Percentiles rank a stretch among this genome's conserved stretches.
Evolutionary conservation across 2,329 filamentous ascomycete genomes (phyloP).

Genomic region (Amesomyces nigricolor): DNA sequence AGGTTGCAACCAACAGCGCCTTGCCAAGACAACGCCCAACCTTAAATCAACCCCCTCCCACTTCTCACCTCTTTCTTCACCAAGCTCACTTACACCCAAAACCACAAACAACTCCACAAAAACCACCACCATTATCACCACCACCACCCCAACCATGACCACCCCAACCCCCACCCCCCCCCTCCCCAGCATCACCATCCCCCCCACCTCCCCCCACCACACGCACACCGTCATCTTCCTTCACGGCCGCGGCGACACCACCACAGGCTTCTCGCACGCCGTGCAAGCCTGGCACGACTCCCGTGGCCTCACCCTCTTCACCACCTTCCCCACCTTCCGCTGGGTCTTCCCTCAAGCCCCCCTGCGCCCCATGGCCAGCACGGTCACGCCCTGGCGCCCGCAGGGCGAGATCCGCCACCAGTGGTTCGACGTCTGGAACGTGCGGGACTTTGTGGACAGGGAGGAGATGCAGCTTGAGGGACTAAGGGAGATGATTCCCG

Average conservation of each 20-base stretch:
- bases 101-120: background rate
- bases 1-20: background rate
- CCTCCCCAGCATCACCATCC: constrained; percentile 9
- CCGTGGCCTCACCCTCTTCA: constrained; percentile 30
- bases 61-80: background rate
- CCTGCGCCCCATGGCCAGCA: constrained; percentile 26
- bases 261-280: constrained; percentile 30
- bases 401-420: constrained; percentile 29
- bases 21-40: too few relatives aligned
- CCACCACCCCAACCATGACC: background rate
- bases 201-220: constrained; percentile 4
- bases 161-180: background rate
- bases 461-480: constrained; percentile 41
- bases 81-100: background rate
- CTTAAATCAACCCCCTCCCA: background rate
- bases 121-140: background rate
- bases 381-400: constrained; percentile 3
- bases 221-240: constrained; percentile 42
- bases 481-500: constrained; percentile 34
- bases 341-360: constrained; percentile 47
- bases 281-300: constrained; percentile 32
- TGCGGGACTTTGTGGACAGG: constrained; percentile 34
- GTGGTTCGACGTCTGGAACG: constrained; percentile 49
- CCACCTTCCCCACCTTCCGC: constrained; percentile 40
- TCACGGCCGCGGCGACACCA: constrained; percentile 41